Evolutionary conservation across 1,284 basidiomycete genomes (phyloP), one percentile per base, ranked within the genome.

Genomic region (Cutaneotrichosporon spelunceum): DNA sequence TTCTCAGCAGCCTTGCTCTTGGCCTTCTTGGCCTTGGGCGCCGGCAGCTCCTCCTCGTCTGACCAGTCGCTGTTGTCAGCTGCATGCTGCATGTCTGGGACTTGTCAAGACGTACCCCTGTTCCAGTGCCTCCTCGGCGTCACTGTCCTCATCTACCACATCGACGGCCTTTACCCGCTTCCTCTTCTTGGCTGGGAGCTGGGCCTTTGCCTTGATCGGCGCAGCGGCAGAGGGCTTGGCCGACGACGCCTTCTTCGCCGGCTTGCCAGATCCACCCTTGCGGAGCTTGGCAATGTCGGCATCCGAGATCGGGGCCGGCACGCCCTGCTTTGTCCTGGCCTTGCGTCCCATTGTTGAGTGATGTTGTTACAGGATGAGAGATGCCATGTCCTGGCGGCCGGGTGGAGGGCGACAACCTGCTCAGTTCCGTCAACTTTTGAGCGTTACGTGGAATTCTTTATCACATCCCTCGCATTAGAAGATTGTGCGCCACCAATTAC

Each of bases 251-350:
- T 73, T 73, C 69, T 76, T 78, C 36, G 36, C 2, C 11, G 36
- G 16, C 14, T 70, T 68, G 48, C 68, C 68, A 21, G 64, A 50
- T 6, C n/a, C 52, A 8, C 54, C 29, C 55, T 56, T 57, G 45
- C 47, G 45, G 21, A 55, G 24, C 53, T 36, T 21, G 61, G 72
- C 66, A n/a, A 68, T 61, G 49, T 73, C 68, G 8, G 70, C 71
- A 19, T 75, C 76, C 1, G 72, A 69, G 23, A 93, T 73, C 45
- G 91, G 86, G 62, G 81, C 81, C 2, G 91, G 92, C 5, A 86
- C 82, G 0, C 83, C 85, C 80, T 97, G 93, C 82, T 96, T 96
- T 81, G 90, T 89, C 80, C 90, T 91, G 68, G 91, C 86, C 71
- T 91, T 87, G 75, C 91, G 86, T 72, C 93, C 93, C 91, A 95